These are phyloP conservation scores for Scolecobasidium constrictum DNA, from an alignment of 2,329 filamentous ascomycete species.

Conservation along the genomic window DNA sequence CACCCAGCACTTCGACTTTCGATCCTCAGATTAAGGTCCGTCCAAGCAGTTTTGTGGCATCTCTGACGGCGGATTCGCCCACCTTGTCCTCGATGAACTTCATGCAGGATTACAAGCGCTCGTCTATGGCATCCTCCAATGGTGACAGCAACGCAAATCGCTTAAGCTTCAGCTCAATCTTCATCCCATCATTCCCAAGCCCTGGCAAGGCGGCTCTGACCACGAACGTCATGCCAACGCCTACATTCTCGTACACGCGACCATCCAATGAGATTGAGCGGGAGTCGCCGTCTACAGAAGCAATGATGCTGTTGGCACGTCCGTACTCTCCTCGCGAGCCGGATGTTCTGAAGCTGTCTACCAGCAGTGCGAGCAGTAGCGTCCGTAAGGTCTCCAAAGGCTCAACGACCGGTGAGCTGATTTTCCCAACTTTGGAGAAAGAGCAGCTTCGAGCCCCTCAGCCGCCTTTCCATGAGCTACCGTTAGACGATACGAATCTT, in stretches of 20 bases:
- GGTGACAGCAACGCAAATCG: not conserved
- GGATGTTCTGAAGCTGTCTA: not conserved
- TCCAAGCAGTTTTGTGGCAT: constrained; percentile 23
- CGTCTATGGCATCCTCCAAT: not conserved
- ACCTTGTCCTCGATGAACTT: too few species aligned
- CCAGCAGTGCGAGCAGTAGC: not conserved
- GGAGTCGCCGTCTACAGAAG: not conserved
- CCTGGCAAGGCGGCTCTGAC: not conserved
- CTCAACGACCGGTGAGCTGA: too few species aligned
- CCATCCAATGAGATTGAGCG: not conserved
- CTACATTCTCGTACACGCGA: not conserved
- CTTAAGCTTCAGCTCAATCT: not conserved
- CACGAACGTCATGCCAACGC: not conserved
- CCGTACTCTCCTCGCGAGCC: not conserved
- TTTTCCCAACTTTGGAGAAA: not conserved
- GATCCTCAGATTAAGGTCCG: constrained; percentile 21
- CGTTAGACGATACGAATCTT: too few species aligned
- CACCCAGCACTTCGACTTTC: constrained; percentile 21
- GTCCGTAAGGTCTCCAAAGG: not conserved
- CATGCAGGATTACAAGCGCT: constrained; percentile 21
- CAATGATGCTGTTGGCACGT: not conserved
- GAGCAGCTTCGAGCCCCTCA: not conserved
- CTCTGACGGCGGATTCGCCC: constrained; percentile 29
- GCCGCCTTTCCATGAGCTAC: too few species aligned
- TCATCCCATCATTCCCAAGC: constrained; percentile 3